Base-by-base conservation (phyloP, 345 rosid species). In the Triadica sebifera region DNA sequence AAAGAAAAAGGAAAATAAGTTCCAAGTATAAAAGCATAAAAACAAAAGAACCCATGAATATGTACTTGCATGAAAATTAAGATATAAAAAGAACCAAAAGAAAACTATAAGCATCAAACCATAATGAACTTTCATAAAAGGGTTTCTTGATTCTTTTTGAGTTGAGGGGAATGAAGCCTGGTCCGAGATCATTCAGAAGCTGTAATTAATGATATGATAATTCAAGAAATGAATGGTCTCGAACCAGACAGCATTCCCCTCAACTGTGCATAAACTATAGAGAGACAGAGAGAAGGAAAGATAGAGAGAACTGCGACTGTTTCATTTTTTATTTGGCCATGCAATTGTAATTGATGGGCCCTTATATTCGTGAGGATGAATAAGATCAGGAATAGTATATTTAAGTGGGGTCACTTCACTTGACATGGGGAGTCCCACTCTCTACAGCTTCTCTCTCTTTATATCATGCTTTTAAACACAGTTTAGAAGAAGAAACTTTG, bases 241-340 rank as follows among this genome's bases (percentile, higher is more conserved):
- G 88, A 87, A 85, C 87, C 90, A 85, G 88, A 80, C 87, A 83
- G 83, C 90, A 85, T 80, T 75, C 88, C 87, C 87, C 90, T 81
- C 86, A 87, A 85, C 88, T 46, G 37, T 46, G 55, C 59, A 47
- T 66, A 46, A 39, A 65, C 51, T 29, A 25, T 19, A 38, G 25
- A 45, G 72, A 56, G 49, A 25, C 49, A 38, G 12, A 45, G 20
- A 66, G 45, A 41, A 47, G 57, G 10, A 51, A 45, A 70, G 49
- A 49, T 61, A 55, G 34, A 46, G 25, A 55, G 59, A 43, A 25
- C 46, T 24, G 12, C 60, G 76, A 74, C 34, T 70, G 84, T 74
- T 71, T 60, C 79, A 72, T 71, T 68, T 77, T 55, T 83, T 85
- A 75, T 77, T 38, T 67, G 74, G 81, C 79, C 86, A 83, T 87